Evolutionary conservation across 2,329 filamentous ascomycete genomes (phyloP).

Genomic region (Botrytis medusae): DNA sequence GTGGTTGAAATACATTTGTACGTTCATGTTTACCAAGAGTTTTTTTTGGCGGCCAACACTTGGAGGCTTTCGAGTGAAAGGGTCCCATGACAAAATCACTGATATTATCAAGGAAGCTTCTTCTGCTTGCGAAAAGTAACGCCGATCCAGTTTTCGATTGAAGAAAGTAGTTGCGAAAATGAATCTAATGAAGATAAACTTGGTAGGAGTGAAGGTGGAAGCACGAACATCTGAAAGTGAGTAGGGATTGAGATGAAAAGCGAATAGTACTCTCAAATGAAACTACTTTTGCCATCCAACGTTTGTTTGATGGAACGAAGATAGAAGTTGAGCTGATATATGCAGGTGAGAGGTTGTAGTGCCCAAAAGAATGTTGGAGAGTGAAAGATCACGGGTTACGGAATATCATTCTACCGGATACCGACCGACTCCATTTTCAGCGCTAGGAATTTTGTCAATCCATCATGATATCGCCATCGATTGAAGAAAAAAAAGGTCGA

Average conservation of each 20-base stretch:
- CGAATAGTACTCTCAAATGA: background rate
- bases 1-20: too few species aligned
- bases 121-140: background rate
- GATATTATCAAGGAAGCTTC: background rate
- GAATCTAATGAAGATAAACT: background rate
- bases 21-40: background rate
- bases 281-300: background rate
- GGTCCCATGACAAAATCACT: background rate
- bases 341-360: background rate
- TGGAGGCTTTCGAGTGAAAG: background rate
- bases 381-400: background rate
- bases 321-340: too few species aligned
- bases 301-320: background rate
- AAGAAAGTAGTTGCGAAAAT: background rate
- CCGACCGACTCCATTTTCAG: background rate
- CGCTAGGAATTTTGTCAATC: slow-evolving; percentile 18
- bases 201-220: background rate
- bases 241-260: background rate
- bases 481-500: slow-evolving; percentile 10
- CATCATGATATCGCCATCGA: slow-evolving; percentile 21
- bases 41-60: background rate
- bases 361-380: background rate
- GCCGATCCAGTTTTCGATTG: background rate
- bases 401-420: slow-evolving; percentile 1
- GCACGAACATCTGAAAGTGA: background rate